Percentiles rank a stretch among this genome's conserved stretches.
Conservation (phyloP, 345 rosid genomes). For the Moricandia arvensis region DNA sequence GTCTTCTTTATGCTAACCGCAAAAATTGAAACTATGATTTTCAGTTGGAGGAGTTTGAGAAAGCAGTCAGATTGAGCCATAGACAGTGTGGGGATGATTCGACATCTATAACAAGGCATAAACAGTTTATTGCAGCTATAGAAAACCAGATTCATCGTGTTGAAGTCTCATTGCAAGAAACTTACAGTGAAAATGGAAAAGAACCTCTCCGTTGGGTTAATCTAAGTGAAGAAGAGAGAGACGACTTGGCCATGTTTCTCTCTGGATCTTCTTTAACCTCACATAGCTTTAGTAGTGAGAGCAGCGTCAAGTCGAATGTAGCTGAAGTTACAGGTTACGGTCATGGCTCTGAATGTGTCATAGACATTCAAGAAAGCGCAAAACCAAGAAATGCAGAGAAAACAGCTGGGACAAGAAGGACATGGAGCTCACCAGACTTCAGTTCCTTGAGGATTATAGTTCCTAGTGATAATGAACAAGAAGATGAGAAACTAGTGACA, state of each 20-base stretch:
- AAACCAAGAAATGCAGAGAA: slow-evolving; percentile 44
- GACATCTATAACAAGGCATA: slow-evolving; percentile 56
- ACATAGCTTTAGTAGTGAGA: slow-evolving; percentile 24
- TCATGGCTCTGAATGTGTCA: slow-evolving; percentile 39
- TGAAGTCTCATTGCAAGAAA: slow-evolving; percentile 55
- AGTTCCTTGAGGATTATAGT: slow-evolving; percentile 58
- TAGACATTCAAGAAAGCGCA: slow-evolving; percentile 34
- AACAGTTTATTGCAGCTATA: slow-evolving; percentile 69
- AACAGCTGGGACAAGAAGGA: slow-evolving; percentile 48
- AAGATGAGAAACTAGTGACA: slow-evolving; percentile 33
- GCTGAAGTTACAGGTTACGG: slow-evolving; percentile 24
- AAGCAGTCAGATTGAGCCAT: slow-evolving; percentile 62
- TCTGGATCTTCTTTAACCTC: slow-evolving; percentile 49
- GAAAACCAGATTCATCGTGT: slow-evolving; percentile 59
- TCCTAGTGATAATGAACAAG: slow-evolving; percentile 44
- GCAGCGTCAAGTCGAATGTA: slow-evolving; percentile 33
- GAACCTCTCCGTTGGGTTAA: slow-evolving; percentile 71
- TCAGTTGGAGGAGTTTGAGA: slow-evolving; percentile 85
- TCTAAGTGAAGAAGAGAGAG: slow-evolving; percentile 71
- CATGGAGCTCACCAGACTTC: slow-evolving; percentile 62
- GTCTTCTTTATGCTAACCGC: neutral
- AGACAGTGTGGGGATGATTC: slow-evolving; percentile 42
- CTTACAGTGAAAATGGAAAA: slow-evolving; percentile 58
- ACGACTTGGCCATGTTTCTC: slow-evolving; percentile 77
- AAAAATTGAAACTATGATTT: slow-evolving; percentile 6